Base-by-base conservation (phyloP, 2,329 filamentous ascomycete species). In the Kalaharituber pfeilii region DNA sequence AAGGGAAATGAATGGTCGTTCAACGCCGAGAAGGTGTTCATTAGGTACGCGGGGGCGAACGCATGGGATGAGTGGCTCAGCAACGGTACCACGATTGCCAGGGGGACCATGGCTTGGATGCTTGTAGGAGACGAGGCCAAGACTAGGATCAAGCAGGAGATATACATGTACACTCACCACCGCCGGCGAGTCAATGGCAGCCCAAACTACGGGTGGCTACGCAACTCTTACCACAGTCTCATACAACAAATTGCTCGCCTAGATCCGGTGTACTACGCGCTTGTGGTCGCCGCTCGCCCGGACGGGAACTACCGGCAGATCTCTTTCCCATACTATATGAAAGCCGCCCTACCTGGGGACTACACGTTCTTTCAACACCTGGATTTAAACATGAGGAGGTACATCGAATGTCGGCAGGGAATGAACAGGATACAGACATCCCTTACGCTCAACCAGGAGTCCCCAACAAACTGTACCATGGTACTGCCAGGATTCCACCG, bases 321-420 rank as follows among this genome's bases (percentile, higher is more conserved):
- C 27, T 52, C 36, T 30, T 56, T 55, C 22, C 56, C 56, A 15
- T 56, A 57, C 44, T 53, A 50, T 25, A 57, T 49, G 3, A 57
- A 56, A 29, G 53, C 51, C 25, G 50, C 53, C 2, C 13, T 22
- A 3, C 3, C 22, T 1, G 53, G 53, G 5, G 56, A 57, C 9
- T 28, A 27, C 9, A 57, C 53, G 1, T 39, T 39, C 3, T 53
- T 57, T 49, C 29, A 45, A 20, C 53, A 56, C 18, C 26, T 57
- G 9, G 50, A 57, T 27, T 52, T 57, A 2, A 49, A 55, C 18
- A 15, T 54, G 2, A 42, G 42, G 2, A 18, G 18, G 5, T 20
- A 50, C 2, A n/a, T 51, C 2, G 3, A 20, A 3, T 11, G 18
- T 9, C 25, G 49, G n/a, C 13, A 49, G 20, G 53, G 53, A 0